Evolutionary conservation across 257 asterid genomes (phyloP).

Genomic region (Petunia secreta): DNA sequence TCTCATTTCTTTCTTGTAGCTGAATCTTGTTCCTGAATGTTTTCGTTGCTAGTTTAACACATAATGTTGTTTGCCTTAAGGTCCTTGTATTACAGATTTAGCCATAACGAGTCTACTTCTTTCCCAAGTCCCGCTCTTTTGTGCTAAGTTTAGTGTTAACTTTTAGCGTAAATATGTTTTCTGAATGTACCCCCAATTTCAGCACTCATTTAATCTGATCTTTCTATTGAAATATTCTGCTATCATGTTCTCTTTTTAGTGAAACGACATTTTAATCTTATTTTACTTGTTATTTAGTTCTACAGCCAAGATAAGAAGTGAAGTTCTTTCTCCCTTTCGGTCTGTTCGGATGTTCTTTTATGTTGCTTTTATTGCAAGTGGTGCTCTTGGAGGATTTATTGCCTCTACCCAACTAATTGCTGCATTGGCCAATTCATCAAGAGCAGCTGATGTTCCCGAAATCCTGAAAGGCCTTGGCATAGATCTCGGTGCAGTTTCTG

Average conservation of each 20-base stretch:
- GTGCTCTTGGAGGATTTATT: conserved; percentile 78
- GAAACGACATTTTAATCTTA: conserved; percentile 35
- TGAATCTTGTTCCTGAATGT: not conserved
- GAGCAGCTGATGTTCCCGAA: conserved; percentile 66
- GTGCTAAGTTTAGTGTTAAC: not conserved
- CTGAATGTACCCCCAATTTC: not conserved
- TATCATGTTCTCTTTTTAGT: conserved; percentile 30
- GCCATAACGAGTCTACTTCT: conserved; percentile 1
- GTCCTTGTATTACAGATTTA: not conserved
- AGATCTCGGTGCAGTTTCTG: conserved; percentile 71
- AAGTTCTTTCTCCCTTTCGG: conserved; percentile 92
- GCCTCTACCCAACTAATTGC: conserved; percentile 66
- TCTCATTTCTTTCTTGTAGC: not conserved
- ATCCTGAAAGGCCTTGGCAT: conserved; percentile 73
- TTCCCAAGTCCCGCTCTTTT: not conserved
- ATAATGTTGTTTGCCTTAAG: not conserved
- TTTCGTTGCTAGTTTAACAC: not conserved
- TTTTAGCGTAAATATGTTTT: conserved; percentile 2
- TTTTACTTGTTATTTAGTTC: conserved; percentile 63
- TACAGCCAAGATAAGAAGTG: conserved; percentile 82
- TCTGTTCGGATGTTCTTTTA: conserved; percentile 94
- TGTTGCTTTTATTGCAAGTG: conserved; percentile 83
- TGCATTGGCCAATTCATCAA: conserved; percentile 72
- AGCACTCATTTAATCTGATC: not conserved
- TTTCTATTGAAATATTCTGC: conserved; percentile 23